Base-by-base conservation (phyloP, 768 basidiomycete species). In the Pleurotus sapidus region DNA sequence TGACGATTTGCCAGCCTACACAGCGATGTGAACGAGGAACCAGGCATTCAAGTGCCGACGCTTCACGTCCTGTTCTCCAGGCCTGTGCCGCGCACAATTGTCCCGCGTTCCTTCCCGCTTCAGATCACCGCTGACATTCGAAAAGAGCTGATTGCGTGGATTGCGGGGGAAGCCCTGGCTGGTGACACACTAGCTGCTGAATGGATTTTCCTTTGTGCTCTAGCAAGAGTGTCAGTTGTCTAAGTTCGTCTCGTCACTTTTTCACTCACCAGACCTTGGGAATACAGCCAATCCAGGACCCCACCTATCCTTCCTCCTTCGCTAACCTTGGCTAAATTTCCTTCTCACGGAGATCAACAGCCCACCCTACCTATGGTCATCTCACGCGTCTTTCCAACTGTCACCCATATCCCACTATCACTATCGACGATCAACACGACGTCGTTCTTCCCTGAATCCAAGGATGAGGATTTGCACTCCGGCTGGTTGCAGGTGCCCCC, bases 401-500 rank as follows among this genome's bases (percentile, higher is more conserved):
- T 83, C 6, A 70, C 77, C 3, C 73, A 72, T 1, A 67, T 91
- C 4, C 83, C 85, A 0, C 77, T 93, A 14, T 85, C 89, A 5
- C 73, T 92, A 14, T 74, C 82, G 25, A 67, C 75, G 5, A 67
- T 93, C 48, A 93, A 93, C 65, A 74, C 72, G 20, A 74, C 68
- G 0, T 63, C 69, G 1, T 92, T 89, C 64, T 70, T 69, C 30
- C 91, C 91, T 0, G 84, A 88, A 64, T 85, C 83, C 47, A 83
- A 85, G 57, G 80, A 91, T 49, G 89, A 92, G 61, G 78, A 80
- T 57, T 72, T 94, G 4, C 84, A 87, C 59, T 83, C 88, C 1
- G 91, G 92, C 2, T 79, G 79, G 60, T 74, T 94, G 24, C 91
- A 94, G 64, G 77, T 91, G 12, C 85, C 91, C 2, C 70, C 71